Percentiles rank a stretch among this genome's conserved stretches.
Conservation (phyloP, 495 filamentous ascomycete genomes). For the Aspergillus kassunensis region DNA sequence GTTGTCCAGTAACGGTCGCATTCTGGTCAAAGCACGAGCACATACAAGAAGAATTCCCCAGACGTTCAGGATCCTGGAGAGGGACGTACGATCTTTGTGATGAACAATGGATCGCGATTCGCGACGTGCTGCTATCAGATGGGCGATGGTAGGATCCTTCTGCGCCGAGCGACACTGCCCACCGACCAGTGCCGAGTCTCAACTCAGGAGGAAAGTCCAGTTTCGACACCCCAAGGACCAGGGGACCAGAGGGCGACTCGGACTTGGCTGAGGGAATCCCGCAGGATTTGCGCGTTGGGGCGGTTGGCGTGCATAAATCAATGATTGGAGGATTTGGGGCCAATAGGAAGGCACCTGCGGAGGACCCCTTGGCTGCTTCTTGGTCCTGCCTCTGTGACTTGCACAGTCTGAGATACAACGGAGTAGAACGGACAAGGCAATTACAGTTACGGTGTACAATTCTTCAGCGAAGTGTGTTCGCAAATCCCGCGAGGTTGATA, state of each 20-base stretch:
- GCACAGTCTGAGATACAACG: neutral
- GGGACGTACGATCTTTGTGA: neutral
- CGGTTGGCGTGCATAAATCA: conserved; percentile 4
- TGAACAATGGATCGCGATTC: neutral
- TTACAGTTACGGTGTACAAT: neutral
- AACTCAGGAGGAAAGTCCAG: neutral
- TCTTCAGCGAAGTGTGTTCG: neutral
- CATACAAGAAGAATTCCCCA: too few species aligned
- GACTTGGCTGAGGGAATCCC: neutral
- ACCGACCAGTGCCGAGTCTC: too few species aligned
- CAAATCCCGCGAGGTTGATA: neutral
- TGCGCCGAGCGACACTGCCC: neutral
- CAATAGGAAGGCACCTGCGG: conserved; percentile 1
- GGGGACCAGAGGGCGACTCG: neutral
- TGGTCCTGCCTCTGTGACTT: neutral
- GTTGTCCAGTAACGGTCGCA: neutral
- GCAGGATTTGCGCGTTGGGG: conserved; percentile 1
- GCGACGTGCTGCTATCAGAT: neutral
- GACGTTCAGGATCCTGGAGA: too few species aligned
- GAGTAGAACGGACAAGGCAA: neutral
- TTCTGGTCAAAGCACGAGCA: neutral
- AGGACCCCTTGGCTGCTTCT: neutral
- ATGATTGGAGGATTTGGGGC: conserved; percentile 6
- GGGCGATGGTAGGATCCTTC: neutral
- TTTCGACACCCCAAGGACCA: too few species aligned